phyloP scores from a whole-genome alignment of 2,329 filamentous ascomycete genomes.

The Rutstroemia sydowiana region DNA sequence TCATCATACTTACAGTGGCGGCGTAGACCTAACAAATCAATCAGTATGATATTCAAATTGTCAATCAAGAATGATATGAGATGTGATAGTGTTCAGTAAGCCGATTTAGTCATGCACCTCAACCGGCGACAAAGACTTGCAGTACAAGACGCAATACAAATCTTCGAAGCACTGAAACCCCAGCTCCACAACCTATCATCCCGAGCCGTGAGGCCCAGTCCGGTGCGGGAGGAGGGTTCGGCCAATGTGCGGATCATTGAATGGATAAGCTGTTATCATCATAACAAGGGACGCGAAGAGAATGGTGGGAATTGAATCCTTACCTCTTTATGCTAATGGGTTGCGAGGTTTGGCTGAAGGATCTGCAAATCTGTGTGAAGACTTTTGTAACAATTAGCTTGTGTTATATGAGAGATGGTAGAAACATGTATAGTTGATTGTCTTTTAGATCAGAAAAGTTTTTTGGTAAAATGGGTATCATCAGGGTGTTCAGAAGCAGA shows the following conservation, averaged over 20 bases:
- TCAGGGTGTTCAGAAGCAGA: constrained; percentile 69
- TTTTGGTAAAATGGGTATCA: constrained; percentile 61
- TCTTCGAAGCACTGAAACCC: constrained; percentile 49
- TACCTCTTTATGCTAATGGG: constrained; percentile 1
- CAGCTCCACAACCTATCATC: constrained; percentile 74
- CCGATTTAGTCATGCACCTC: constrained; percentile 57
- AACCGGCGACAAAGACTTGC: constrained; percentile 45
- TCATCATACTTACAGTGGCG: no score
- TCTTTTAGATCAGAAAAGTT: constrained; percentile 44
- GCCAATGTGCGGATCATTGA: constrained; percentile 59
- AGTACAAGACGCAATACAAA: constrained; percentile 52
- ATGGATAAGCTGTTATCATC: constrained; percentile 69
- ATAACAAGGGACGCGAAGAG: constrained; percentile 25
- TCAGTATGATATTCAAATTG: background rate
- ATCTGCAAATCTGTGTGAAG: background rate
- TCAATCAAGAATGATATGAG: background rate
- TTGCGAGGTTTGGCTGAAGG: background rate
- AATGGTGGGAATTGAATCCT: constrained; percentile 17
- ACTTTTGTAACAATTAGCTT: constrained; percentile 5
- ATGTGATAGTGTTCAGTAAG: constrained; percentile 8
- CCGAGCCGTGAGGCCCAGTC: constrained; percentile 42
- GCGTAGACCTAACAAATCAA: constrained; percentile 2
- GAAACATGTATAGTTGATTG: constrained; percentile 8
- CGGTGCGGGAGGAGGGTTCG: constrained; percentile 69
- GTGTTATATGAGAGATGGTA: background rate